Evolutionary conservation across 2,329 filamentous ascomycete species (phyloP), one percentile per base, ranked within the genome.

Genomic region (Periconia sp.): DNA sequence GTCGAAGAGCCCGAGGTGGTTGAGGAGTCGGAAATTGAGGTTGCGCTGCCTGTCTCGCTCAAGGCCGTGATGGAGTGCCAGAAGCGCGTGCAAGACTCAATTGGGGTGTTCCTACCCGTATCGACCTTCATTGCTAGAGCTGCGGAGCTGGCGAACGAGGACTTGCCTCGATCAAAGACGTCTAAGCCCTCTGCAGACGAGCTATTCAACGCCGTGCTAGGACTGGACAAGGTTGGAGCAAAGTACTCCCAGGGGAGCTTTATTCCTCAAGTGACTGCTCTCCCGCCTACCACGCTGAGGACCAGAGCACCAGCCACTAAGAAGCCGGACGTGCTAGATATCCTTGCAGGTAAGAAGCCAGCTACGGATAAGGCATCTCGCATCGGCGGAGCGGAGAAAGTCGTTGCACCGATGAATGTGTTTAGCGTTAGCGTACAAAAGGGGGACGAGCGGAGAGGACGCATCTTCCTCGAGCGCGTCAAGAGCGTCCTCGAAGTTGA

Each of bases 121-220:
- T 89, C 88, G 2, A 90, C 88, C 10, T 96, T 97, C 74, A 84
- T 99, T 66, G 81, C 85, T 41, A 87, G 91, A 40, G 94, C 94
- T 28, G 82, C 88, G 28, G 86, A 94, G 61, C 74, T 95, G 18
- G 94, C 94, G 47, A 97, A 97, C 72, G 87, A 94, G 51, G 84
- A 88, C 32, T 81, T 97, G 6, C 92, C 92, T 3, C 76, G 80
- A 19, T 81, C 84, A 4, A 78, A 83, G 46, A 76, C 77, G 48
- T 78, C 81, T 32, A 79, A 84, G 63, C 86, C 87, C 11, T 85
- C 88, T 1, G 77, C 87, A 24, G 83, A 91, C 63, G 90, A 95
- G 67, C 82, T 99, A 10, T 97, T 97, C 73, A 85, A 96, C 66
- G 85, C 92, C 59, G 79, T 97, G 11, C 80, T 99, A 6, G 92